Base-by-base conservation (phyloP, 2,329 filamentous ascomycete genomes). In the Aphanocladium album region DNA sequence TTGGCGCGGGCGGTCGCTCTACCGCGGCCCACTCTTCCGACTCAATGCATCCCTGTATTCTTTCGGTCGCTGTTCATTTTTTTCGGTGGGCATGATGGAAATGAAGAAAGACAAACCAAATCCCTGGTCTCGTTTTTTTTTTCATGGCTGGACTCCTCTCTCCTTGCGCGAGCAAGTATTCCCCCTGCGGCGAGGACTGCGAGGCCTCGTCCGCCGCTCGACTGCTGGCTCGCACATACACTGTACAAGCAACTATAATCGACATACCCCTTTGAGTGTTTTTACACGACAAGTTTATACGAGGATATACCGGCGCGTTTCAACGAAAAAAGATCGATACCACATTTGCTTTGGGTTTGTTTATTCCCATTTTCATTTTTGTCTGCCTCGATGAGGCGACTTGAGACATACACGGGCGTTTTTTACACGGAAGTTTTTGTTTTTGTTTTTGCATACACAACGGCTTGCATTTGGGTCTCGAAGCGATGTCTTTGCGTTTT, bases 201-300 rank as follows among this genome's bases (percentile, higher is more conserved):
- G 56, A 58, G 11, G 23, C 56, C 56, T 58, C 35, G 45, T 51
- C 35, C 33, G 45, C 46, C 46, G 39, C 21, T 58, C 56, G 46
- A 41, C 56, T 58, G 25, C 46, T 58, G 35, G 56, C 56, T 58
- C 46, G 47, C 56, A 35, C 33, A 35, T 35, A 35, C 33, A 43
- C 69, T 80, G 77, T 80, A 80, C 69, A 79, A 80, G 79, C 73
- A 79, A 75, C 72, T 71, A 75, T 76, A 75, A 74, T 77, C 75
- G 72, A 78, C 75, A 79, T 74, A 77, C 71, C 69, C 62, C 65
- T 66, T 67, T 56, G 21, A 46, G 46, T 60, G 50, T 66, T 68
- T 68, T 63, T 60, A 58, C 62, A 49, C 70, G 63, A 71, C 68
- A 70, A 66, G 67, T 66, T 67, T 67, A 62, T 60, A 69, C 68